Conservation (phyloP, 768 basidiomycete genomes). For the Tephrocybe sp. region DNA sequence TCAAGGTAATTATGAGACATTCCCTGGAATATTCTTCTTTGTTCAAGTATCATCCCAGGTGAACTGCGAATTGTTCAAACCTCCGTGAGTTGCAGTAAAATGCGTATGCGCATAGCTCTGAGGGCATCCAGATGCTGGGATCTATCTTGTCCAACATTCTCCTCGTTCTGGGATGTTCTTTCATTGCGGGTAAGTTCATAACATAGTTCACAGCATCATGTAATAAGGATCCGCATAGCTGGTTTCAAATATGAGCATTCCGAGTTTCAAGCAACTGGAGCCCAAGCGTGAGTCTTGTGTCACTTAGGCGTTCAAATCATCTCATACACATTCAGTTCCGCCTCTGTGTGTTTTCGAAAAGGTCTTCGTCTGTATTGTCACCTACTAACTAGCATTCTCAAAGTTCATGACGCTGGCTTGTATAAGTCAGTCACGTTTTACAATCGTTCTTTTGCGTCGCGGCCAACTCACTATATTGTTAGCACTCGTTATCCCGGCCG, state of each 20-base stretch:
- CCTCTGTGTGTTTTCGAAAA: conserved; percentile 38
- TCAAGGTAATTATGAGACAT: conserved; percentile 49
- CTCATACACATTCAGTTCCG: conserved; percentile 35
- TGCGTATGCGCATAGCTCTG: background rate
- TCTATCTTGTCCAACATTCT: conserved; percentile 90
- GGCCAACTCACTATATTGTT: conserved; percentile 7
- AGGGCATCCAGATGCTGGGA: conserved; percentile 68
- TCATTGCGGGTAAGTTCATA: conserved; percentile 67
- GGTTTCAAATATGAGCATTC: conserved; percentile 69
- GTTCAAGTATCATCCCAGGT: conserved; percentile 36
- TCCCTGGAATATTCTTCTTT: background rate
- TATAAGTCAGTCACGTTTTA: conserved; percentile 57
- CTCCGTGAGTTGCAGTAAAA: conserved; percentile 50
- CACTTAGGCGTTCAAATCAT: background rate
- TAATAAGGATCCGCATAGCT: conserved; percentile 41
- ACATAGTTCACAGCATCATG: background rate
- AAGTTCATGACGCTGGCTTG: conserved; percentile 85
- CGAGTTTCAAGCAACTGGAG: conserved; percentile 78
- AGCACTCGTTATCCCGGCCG: conserved; percentile 90
- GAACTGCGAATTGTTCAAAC: conserved; percentile 91
- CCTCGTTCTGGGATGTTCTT: conserved; percentile 88
- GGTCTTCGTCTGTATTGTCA: background rate
- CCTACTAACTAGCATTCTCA: conserved; percentile 3
- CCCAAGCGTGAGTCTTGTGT: conserved; percentile 69
- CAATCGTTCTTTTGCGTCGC: background rate